Base-by-base conservation (phyloP, 2,329 filamentous ascomycete genomes). In the Tolypocladium pustulatum region DNA sequence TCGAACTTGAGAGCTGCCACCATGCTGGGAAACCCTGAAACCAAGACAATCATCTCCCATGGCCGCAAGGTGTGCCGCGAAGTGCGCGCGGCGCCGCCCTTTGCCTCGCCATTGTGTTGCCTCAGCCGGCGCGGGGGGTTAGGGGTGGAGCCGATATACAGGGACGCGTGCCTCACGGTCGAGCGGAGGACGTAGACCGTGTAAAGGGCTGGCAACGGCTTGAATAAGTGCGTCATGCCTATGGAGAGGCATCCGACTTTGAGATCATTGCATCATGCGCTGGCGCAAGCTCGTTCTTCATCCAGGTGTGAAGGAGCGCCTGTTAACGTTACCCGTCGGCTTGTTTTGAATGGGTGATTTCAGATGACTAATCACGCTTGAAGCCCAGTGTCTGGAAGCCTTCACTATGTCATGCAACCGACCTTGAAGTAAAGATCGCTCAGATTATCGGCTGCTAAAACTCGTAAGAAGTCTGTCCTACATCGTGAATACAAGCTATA, bases 1-100 rank as follows among this genome's bases (percentile, higher is more conserved):
- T 97, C 93, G 69, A 99, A 97, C 68, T 97, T 93, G 62, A 99
- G 75, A 0, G 94, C 94, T 0, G 90, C 91, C 40, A 93, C 84
- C 67, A 87, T 87, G 64, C 89, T 93, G 0, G 90, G 91, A 64
- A 99, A 99, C 0, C 93, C 93, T 8, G 89, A 89, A 1, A 97
- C 88, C 7, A 97, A 78, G 46, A 85, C 86, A 2, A 90, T 83
- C 88, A 96, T 95, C 69, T 96, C 89, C 91, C 94, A 97, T 0
- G 94, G 94, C 49, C 90, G 82, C 61, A 92, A 74, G 4, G 74
- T 84, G 54, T 77, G 73, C 57, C 83, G 81, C 13, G 87, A 83
- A 0, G 94, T 99, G 54, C 86, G 82, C 36, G 79, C 83, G 36
- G 94, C 94, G 40, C 94, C 94, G 56, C 94, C 94, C 68, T 85